These are phyloP conservation scores for Haematococcus lacustris DNA, from an alignment of 139 green algal genomes.

Conservation along the genomic window DNA sequence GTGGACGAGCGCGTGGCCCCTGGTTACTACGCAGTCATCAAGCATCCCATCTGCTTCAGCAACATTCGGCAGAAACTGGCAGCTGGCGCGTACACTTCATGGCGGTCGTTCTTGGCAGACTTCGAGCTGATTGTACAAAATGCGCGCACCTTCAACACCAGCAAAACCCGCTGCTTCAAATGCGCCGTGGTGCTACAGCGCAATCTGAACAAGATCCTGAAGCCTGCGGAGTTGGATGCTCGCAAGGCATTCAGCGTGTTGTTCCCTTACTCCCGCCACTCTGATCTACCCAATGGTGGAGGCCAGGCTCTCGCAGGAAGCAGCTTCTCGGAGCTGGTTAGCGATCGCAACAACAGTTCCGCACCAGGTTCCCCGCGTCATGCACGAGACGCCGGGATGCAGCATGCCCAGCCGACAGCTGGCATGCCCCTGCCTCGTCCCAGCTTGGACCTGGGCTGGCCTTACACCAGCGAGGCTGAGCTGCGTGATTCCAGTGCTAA, in stretches of 20 bases:
- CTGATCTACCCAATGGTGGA: no score
- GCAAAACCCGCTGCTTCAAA: slow-evolving; percentile 37
- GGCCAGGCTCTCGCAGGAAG: neutral
- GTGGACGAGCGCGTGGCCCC: slow-evolving; percentile 33
- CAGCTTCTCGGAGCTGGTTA: neutral
- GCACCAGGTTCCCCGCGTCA: neutral
- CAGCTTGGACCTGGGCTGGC: no score
- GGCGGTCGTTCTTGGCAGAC: slow-evolving; percentile 15
- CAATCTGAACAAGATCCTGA: slow-evolving; percentile 31
- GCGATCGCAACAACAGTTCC: neutral
- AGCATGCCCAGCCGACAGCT: neutral
- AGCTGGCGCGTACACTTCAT: slow-evolving; percentile 32
- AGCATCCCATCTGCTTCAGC: slow-evolving; percentile 48
- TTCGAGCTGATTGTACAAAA: slow-evolving; percentile 48
- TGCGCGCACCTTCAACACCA: slow-evolving; percentile 43
- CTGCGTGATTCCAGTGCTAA: no score
- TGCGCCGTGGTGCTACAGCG: slow-evolving; percentile 36
- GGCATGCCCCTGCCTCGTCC: neutral
- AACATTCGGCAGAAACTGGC: slow-evolving; percentile 36
- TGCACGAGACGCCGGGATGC: neutral
- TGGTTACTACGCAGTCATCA: slow-evolving; percentile 41
- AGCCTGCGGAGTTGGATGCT: slow-evolving; percentile 30
- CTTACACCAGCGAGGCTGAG: no score
- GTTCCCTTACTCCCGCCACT: slow-evolving; percentile 16
- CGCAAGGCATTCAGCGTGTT: slow-evolving; percentile 37